These are phyloP conservation scores for Claviceps sp. DNA, from an alignment of 2,329 filamentous ascomycete genomes.

Conservation along the genomic window DNA sequence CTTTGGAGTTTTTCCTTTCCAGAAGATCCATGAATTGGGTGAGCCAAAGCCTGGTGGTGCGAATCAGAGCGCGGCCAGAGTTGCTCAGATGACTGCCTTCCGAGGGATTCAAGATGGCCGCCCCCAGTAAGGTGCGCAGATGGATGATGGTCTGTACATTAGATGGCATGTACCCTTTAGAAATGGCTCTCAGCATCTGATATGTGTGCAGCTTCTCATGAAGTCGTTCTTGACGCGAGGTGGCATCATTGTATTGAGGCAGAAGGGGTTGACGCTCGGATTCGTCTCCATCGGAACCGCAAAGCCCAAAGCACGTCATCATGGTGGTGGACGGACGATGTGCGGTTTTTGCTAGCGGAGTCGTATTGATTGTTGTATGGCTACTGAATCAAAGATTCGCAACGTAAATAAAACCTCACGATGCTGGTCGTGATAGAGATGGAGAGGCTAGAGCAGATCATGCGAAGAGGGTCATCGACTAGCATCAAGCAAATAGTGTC, in stretches of 20 bases:
- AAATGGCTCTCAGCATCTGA: constrained; percentile 75
- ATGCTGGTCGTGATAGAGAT: background rate
- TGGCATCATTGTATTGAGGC: constrained; percentile 73
- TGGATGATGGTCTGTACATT: constrained; percentile 74
- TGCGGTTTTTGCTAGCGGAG: background rate
- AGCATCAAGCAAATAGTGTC: background rate
- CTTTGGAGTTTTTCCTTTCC: constrained; percentile 65
- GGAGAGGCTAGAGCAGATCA: background rate
- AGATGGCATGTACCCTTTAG: constrained; percentile 81
- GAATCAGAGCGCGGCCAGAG: constrained; percentile 60
- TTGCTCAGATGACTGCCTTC: constrained; percentile 57
- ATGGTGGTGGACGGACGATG: constrained; percentile 17
- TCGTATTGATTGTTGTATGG: background rate
- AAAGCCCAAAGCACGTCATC: constrained; percentile 52
- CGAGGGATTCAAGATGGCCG: constrained; percentile 60
- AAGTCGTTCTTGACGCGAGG: constrained; percentile 59
- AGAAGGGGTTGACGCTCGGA: constrained; percentile 64
- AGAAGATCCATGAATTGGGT: constrained; percentile 71
- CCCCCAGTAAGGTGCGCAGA: constrained; percentile 63
- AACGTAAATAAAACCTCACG: background rate
- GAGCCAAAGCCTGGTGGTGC: constrained; percentile 60
- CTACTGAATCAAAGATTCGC: background rate
- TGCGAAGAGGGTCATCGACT: background rate
- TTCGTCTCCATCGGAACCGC: constrained; percentile 29
- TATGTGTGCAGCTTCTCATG: constrained; percentile 89